Conservation (phyloP, 2,329 filamentous ascomycete genomes). For the Penicillium sp. region DNA sequence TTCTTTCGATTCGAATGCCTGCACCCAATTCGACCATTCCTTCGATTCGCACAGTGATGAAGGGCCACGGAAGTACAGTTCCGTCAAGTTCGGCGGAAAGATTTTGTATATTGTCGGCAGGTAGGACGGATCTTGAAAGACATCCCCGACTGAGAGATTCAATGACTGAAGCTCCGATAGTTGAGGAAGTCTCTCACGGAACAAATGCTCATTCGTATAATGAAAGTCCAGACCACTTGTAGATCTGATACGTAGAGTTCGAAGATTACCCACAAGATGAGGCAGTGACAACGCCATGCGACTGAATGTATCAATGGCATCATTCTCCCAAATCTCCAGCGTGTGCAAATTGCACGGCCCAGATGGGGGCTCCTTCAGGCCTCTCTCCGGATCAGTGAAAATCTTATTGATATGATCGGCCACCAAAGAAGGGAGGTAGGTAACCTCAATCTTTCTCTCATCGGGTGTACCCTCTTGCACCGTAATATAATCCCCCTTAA, state of each 20-base stretch:
- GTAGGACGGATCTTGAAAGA: conserved; percentile 26
- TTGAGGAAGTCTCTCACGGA: conserved; percentile 24
- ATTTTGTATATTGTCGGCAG: conserved; percentile 28
- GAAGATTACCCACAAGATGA: conserved; percentile 27
- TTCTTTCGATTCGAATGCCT: conserved; percentile 26
- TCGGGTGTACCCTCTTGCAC: conserved; percentile 15
- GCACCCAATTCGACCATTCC: conserved; percentile 33
- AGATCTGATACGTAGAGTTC: conserved; percentile 30
- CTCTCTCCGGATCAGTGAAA: conserved; percentile 13
- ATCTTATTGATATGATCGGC: conserved; percentile 22
- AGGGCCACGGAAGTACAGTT: conserved; percentile 35
- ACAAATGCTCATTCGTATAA: conserved; percentile 20
- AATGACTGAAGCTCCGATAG: conserved; percentile 27
- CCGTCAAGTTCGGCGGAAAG: conserved; percentile 33
- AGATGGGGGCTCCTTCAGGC: conserved; percentile 8
- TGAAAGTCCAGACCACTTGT: conserved; percentile 31
- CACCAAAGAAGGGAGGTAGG: conserved; percentile 23
- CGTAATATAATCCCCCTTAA: conserved; percentile 17
- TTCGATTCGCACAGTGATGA: conserved; percentile 26
- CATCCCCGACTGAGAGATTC: conserved; percentile 30
- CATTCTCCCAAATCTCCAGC: conserved; percentile 38
- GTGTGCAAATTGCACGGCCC: conserved; percentile 22
- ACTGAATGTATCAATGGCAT: conserved; percentile 32
- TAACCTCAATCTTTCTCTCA: conserved; percentile 24
- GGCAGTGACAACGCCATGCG: conserved; percentile 30